phyloP scores from a whole-genome alignment of 257 asterid species.

The Coffea canephora region DNA sequence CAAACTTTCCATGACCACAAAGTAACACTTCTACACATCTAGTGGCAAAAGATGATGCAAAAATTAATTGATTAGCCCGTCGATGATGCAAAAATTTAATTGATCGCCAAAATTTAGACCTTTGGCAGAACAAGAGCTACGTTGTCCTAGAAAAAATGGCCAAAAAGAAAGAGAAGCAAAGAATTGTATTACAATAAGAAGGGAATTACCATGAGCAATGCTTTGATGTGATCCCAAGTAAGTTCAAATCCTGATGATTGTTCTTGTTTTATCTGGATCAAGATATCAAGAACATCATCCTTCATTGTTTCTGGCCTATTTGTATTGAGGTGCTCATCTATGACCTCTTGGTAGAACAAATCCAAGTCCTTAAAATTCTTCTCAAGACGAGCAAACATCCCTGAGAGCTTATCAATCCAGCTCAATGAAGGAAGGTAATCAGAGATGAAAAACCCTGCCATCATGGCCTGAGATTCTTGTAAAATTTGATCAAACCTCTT shows the following conservation, averaged over 20 bases:
- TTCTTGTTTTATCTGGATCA: constrained; percentile 24
- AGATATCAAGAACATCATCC: constrained; percentile 31
- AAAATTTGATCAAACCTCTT: not conserved
- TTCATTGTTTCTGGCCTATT: constrained; percentile 6
- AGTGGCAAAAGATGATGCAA: too few relatives aligned
- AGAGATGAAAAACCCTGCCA: not conserved
- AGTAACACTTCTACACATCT: too few relatives aligned
- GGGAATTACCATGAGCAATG: constrained; percentile 4
- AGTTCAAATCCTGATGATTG: not conserved
- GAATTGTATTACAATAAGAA: too few relatives aligned
- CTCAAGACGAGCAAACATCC: constrained; percentile 35
- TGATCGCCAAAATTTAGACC: too few relatives aligned
- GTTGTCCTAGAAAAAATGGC: too few relatives aligned
- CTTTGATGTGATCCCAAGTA: constrained; percentile 9
- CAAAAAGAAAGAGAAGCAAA: too few relatives aligned
- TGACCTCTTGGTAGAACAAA: constrained; percentile 31
- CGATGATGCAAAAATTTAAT: too few relatives aligned
- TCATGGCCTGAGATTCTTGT: not conserved
- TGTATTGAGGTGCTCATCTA: constrained; percentile 30
- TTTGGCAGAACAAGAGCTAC: too few relatives aligned
- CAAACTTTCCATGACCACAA: too few relatives aligned
- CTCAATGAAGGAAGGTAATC: constrained; percentile 1
- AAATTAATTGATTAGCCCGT: too few relatives aligned
- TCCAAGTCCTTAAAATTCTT: constrained; percentile 26
- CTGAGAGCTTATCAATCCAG: constrained; percentile 30